Evolutionary conservation across 768 basidiomycete genomes (phyloP), one percentile per base, ranked within the genome.

Genomic region (Podaxis sp.): DNA sequence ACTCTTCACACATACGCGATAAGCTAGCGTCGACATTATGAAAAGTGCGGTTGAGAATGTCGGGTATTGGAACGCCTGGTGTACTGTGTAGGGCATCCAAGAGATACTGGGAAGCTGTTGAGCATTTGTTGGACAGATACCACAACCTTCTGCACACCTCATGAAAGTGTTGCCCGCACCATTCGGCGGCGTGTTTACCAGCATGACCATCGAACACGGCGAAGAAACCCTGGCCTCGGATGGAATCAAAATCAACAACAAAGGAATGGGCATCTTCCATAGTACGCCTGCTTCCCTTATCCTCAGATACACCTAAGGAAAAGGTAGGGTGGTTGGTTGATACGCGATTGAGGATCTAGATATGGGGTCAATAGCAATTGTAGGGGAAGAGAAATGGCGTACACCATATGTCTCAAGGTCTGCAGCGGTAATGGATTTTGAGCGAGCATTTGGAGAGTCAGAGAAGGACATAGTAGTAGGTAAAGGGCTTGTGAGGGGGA

Each of bases 221-320:
- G 72, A 96, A 98, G 79, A 97, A 98, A 6, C 95, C 97, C 71
- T 99, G 97, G 0, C 97, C 97, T 47, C 89, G 85, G 18, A 98
- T 80, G 37, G 87, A 85, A 38, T 87, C 94, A 72, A 91, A 99
- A 71, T 98, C 95, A 63, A 95, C 90, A 61, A 98, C 87, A 69
- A 98, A 97, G 23, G 94, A 93, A 72, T 98, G 95, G 5, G 93
- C 86, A 71, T 98, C 97, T 74, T 98, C 97, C 97, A 98, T 98
- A 53, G 90, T 92, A 64, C 96, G 80, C 63, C 97, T 80, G 57
- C 89, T 82, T 50, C 95, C 93, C 73, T 88, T 94, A 75, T 97
- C 93, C 67, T 96, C 94, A 37, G 87, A 79, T 52, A 85, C 73
- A 23, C 91, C 91, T 37, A 93, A 81, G 57, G 86, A 79, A 73